Evolutionary conservation across 1,284 basidiomycete genomes (phyloP), one percentile per base, ranked within the genome.

Genomic region (Vanrija humicola): DNA sequence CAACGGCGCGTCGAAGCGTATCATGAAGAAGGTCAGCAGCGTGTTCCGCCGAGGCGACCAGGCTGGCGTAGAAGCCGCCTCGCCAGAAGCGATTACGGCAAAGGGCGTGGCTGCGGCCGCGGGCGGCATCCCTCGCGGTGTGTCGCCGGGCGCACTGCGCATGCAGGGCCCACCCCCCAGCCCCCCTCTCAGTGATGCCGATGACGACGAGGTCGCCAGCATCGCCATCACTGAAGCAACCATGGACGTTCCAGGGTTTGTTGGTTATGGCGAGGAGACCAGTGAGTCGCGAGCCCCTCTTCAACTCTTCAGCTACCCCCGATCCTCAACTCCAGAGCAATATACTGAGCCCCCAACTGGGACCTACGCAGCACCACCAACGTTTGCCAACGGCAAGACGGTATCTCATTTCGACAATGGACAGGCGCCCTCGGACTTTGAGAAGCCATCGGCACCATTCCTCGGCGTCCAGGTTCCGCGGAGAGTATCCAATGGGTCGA

Each of bases 91-190:
- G 44, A 18, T 23, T 40, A 38, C 28, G 15, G 43, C 48, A 8
- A 25, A 39, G 15, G 26, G 49, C 28, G 43, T 52, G 57, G 46
- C 19, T 28, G 54, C 18, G 23, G 38, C 38, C 12, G 34, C 12
- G 34, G 34, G 34, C 34, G 34, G 12, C 12, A 14, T 34, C 34
- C 34, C 34, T 34, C 34, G 34, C 14, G 44, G 44, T 7, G 44
- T 26, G 8, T 46, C 44, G 49, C 46, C 55, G 23, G 55, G 50
- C 26, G 28, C 34, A 34, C 34, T 34, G 34, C 34, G 34, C 34
- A 72, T 75, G 66, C 69, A 72, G 42, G 69, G 70, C 6, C 63
- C 74, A 12, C 75, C 74, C 12, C 74, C 73, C 6, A 72, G 70
- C 49, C 74, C 75, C 14, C 74, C 74, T 0, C 52, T 73, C 21